phyloP scores from a whole-genome alignment of 257 asterid genomes.

The Solanum bulbocastanum region DNA sequence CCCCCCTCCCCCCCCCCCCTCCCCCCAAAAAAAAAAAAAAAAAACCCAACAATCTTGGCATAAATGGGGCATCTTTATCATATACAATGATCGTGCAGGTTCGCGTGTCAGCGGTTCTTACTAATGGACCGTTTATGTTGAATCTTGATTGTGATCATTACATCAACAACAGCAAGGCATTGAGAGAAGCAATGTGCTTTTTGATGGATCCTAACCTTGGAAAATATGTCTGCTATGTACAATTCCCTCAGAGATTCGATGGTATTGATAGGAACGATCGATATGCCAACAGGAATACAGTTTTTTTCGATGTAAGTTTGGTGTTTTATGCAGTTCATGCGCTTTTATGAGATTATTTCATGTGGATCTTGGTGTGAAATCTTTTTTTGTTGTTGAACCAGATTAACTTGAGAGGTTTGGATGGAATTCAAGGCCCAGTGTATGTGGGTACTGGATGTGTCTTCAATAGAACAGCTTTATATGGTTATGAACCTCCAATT shows the following conservation, averaged over 20 bases:
- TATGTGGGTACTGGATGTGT: constrained; percentile 98
- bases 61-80: constrained; percentile 6
- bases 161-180: constrained; percentile 94
- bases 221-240: constrained; percentile 92
- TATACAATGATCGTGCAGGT: constrained; percentile 40
- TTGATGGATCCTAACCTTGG: constrained; percentile 97
- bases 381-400: constrained; percentile 15
- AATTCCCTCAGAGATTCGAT: constrained; percentile 94
- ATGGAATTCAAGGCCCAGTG: constrained; percentile 97
- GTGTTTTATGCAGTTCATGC: background rate
- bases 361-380: background rate
- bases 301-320: constrained; percentile 86
- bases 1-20: too few species aligned
- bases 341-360: background rate
- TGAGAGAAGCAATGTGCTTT: constrained; percentile 97
- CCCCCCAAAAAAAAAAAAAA: too few species aligned
- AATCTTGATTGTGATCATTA: constrained; percentile 99
- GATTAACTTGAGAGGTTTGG: constrained; percentile 96
- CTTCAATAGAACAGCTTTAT: constrained; percentile 86
- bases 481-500: constrained; percentile 88
- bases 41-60: background rate
- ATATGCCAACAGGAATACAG: constrained; percentile 94
- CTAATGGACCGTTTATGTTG: constrained; percentile 95
- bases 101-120: constrained; percentile 96
- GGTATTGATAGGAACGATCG: constrained; percentile 92